Percentiles rank a stretch among this genome's conserved stretches.
Conservation (phyloP, 176 grass and related monocot genomes). For the barley (Hordeum vulgare) region MorexV3_pseudomolecules_assembly NC_058524.1:605564-606063, state of each 20-base stretch:
- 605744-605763: conserved; percentile 54
- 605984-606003: conserved; percentile 40
- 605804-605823: background rate
- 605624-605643: background rate
- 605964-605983: conserved; percentile 25
- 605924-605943: conserved; percentile 43
- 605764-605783: conserved; percentile 81
- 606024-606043: conserved; percentile 71
- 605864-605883: conserved; percentile 53
- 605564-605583: conserved; percentile 63
- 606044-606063: conserved; percentile 81
- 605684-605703: conserved; percentile 35
- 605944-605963: conserved; percentile 47
- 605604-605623: background rate
- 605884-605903: conserved; percentile 72
- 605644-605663: background rate
- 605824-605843: background rate
- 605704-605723: conserved; percentile 51
- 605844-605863: background rate
- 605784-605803: conserved; percentile 34
- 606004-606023: conserved; percentile 78
- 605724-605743: conserved; percentile 45
- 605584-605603: background rate
- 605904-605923: conserved; percentile 47
- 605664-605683: conserved; percentile 55